phyloP scores from a whole-genome alignment of 1,139 yeast species.

The Saccharomyces pastorianus region DNA sequence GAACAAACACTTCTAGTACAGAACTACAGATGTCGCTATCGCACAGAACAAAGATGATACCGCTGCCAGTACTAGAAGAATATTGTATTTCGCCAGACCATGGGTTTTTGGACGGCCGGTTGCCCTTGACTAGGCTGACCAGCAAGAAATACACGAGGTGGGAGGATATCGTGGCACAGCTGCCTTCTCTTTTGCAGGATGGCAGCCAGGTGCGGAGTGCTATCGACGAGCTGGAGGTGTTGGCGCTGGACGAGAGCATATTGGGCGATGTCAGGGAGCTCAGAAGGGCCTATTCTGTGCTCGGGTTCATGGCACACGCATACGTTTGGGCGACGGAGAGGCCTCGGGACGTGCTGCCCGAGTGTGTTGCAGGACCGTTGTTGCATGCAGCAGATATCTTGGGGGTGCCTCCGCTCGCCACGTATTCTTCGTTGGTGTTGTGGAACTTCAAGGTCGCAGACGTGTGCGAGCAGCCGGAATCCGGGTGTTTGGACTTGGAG shows the following conservation, averaged over 20 bases:
- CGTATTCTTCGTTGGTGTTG: slow-evolving; percentile 78
- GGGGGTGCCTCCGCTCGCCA: slow-evolving; percentile 76
- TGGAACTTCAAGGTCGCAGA: slow-evolving; percentile 76
- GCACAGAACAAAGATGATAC: neutral
- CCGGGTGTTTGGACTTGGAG: slow-evolving; percentile 28
- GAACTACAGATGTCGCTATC: neutral
- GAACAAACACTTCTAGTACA: neutral
- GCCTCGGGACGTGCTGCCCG: slow-evolving; percentile 62
- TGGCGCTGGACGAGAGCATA: slow-evolving; percentile 1
- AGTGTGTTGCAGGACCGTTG: slow-evolving; percentile 63
- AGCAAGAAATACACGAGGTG: neutral
- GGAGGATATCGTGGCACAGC: neutral
- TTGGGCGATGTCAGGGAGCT: slow-evolving; percentile 39
- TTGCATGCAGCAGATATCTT: slow-evolving; percentile 47
- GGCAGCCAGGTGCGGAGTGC: neutral
- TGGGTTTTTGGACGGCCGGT: neutral
- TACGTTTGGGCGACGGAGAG: slow-evolving; percentile 78
- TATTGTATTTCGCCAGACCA: neutral
- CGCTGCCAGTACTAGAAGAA: neutral
- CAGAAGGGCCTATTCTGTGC: slow-evolving; percentile 71
- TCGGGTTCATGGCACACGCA: slow-evolving; percentile 77
- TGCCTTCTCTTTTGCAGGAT: neutral
- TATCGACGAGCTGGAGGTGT: neutral
- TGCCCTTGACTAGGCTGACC: neutral
- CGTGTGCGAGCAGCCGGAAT: slow-evolving; percentile 28